Evolutionary conservation across 495 filamentous ascomycete species (phyloP), one percentile per base, ranked within the genome.

Genomic region (Penicillium waksmanii): DNA sequence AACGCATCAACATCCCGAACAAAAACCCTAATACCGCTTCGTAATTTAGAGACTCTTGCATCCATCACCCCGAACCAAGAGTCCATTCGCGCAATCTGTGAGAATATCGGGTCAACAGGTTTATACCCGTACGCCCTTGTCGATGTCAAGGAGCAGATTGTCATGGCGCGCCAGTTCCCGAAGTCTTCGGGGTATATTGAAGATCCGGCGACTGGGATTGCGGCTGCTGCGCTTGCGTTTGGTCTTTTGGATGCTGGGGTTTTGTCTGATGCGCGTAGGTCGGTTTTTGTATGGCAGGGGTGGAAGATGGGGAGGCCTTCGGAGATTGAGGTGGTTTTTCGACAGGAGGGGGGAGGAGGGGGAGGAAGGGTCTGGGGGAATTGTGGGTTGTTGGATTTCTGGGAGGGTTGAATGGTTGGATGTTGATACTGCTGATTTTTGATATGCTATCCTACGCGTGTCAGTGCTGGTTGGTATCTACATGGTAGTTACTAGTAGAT

Each of bases 321-420:
- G 13, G 56, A 62, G 33, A 62, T 65, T 33, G 36, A 27, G 12
- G 53, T 62, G 0, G 19, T 42, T 10, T 52, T 62, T 25, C 52
- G 62, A n/a, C 11, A 13, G 38, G 25, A 50, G 17, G 21, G 49
- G 8, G 52, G 23, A 21, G 40, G 23, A 23, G 23, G 23, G 3
- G 23, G 23, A 23, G 23, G 3, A 23, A 23, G 23, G 23, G 3
- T 23, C 23, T 23, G 23, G 23, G 23, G 23, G 23, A 23, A 25
- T 61, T 8, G 55, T 46, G n/a, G 62, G 58, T 1, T 65, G 55
- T 56, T 59, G 62, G 58, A 57, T 62, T 43, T 47, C 38, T 55
- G 27, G 54, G 12, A 49, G 53, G 15, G 60, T 62, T 27, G 50
- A 33, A 33, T 40, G 17, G 34, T 15, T 19, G 44, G 44, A 21